Evolutionary conservation across 2,329 filamentous ascomycete species (phyloP).

Genomic region (Alternaria novae-zelandiae): DNA sequence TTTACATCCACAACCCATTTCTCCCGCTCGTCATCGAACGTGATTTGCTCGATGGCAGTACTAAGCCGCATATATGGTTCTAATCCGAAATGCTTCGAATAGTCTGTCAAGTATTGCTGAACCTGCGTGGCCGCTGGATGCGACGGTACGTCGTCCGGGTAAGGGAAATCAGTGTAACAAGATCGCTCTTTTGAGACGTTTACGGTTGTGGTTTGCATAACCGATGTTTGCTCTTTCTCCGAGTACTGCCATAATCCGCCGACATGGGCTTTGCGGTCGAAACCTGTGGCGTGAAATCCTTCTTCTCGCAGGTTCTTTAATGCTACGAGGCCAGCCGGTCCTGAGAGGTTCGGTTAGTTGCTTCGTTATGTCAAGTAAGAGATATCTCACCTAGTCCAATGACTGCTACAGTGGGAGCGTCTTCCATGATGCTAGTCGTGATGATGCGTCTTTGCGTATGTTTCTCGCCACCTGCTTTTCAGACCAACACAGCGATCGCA

Average conservation of each 20-base stretch:
- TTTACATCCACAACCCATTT: conserved; percentile 22
- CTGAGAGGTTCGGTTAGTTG: not conserved
- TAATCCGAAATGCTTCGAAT: conserved; percentile 25
- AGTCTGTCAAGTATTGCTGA: conserved; percentile 26
- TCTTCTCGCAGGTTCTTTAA: conserved; percentile 29
- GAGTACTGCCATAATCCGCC: conserved; percentile 34
- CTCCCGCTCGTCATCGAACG: conserved; percentile 12
- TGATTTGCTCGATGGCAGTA: conserved; percentile 16
- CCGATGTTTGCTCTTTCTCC: conserved; percentile 26
- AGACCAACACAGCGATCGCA: not conserved
- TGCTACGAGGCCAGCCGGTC: conserved; percentile 21
- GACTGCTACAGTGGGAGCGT: conserved; percentile 11
- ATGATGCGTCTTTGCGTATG: not conserved
- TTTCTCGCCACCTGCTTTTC: not conserved
- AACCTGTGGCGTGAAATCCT: conserved; percentile 27
- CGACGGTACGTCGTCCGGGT: conserved; percentile 16
- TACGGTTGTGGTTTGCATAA: conserved; percentile 24
- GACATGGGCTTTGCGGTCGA: conserved; percentile 27
- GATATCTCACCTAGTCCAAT: conserved; percentile 15
- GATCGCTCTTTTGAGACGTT: conserved; percentile 32
- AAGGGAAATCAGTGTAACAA: conserved; percentile 33
- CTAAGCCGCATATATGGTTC: conserved; percentile 19
- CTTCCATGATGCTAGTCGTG: not conserved
- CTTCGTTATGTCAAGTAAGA: not conserved
- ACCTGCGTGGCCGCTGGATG: conserved; percentile 28